Percentiles rank a stretch among this genome's conserved stretches.
phyloP scores from a whole-genome alignment of 2,329 filamentous ascomycete genomes.

The Aspergillus sp. region DNA sequence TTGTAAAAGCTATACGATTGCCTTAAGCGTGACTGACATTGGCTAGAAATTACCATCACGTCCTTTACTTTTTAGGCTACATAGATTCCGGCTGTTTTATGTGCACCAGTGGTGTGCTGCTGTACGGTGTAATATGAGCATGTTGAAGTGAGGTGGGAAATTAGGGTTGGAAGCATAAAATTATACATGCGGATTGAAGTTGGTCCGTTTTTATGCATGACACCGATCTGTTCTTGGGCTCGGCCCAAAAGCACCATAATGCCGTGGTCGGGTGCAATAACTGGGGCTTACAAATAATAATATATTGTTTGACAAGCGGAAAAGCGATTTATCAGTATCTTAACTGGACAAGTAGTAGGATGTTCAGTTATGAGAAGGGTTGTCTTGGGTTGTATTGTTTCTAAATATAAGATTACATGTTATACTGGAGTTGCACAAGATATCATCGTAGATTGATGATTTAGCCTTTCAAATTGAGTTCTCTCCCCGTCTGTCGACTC shows the following conservation, averaged over 20 bases:
- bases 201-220: neutral
- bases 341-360: neutral
- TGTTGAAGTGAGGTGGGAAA: neutral
- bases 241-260: neutral
- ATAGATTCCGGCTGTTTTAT: neutral
- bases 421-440: neutral
- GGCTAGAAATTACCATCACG: too few species aligned
- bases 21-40: too few species aligned
- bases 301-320: neutral
- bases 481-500: too few species aligned
- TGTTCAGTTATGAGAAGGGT: neutral
- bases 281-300: neutral
- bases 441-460: too few species aligned
- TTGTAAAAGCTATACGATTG: too few species aligned
- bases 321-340: neutral
- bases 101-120: too few species aligned
- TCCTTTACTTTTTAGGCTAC: too few species aligned
- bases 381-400: neutral
- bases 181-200: neutral
- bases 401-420: slow-evolving; percentile 8
- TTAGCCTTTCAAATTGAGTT: too few species aligned
- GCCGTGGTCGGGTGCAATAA: neutral
- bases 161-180: slow-evolving; percentile 1
- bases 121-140: too few species aligned
- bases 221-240: neutral